Evolutionary conservation across 2,329 filamentous ascomycete species (phyloP), one percentile per base, ranked within the genome.

Genomic region (Hymenoscyphus albidus): DNA sequence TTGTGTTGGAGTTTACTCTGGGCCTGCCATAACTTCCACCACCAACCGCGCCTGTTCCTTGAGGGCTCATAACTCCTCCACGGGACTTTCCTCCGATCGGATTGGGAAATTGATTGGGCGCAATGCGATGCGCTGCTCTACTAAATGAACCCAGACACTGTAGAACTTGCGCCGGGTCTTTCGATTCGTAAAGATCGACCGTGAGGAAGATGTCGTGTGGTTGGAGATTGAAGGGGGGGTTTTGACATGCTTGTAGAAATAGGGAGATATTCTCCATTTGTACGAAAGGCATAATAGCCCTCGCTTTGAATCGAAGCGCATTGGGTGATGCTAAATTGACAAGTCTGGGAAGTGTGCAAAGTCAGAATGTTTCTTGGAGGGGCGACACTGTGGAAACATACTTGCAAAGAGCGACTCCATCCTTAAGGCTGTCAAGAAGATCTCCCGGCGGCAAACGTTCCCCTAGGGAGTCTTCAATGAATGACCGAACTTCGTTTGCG

Each of bases 241-340:
- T 81, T 78, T 97, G 91, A 80, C 93, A 96, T 66, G 92, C 93
- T 74, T 86, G 88, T 62, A 99, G 86, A 79, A 97, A 99, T 75
- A 96, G 92, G 4, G 93, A 96, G 74, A 99, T 97, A 76, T 99
- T 99, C 78, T 99, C 95, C 93, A 98, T 98, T 78, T 99, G 95
- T 51, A 98, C 94, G 76, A 99, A 99, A 0, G 95, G 95, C 94
- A 98, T 98, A 51, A 87, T 80, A 0, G 93, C 97, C 75, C 89
- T 73, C 9, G 69, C 83, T 79, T 98, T 98, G 84, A 90, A 98
- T 77, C 89, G 92, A 78, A 97, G 85, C 39, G 91, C 91, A 16
- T 88, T 85, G 32, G 91, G 90, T 44, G 90, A 78, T 39, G 86
- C 90, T 64, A 94, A 83, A 75, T 97, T 98, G 73, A 92, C 85